Base-by-base conservation (phyloP, 352 stramenopile species). In the Blastocystis sp. region DNA sequence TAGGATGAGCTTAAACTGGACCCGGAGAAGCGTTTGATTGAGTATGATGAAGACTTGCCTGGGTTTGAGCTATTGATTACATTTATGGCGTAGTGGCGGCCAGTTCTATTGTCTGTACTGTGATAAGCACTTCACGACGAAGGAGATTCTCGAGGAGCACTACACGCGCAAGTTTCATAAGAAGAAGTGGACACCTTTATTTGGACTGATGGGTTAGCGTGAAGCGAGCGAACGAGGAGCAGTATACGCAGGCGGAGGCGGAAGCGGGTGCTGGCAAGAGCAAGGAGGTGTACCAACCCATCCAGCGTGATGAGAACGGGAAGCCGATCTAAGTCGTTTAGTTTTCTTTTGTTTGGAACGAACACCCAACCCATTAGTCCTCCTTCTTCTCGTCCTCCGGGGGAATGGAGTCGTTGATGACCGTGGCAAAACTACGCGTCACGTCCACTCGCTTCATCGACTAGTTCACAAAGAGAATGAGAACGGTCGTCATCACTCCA, bases 91-190 rank as follows among this genome's bases (percentile, higher is more conserved):
- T 70, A 84, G 74, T 60, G 78, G 78, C 0, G 78, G 78, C 21
- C 67, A 79, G 60, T 88, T 88, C 56, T 88, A 88, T 78, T 88
- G 78, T 41, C 78, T 88, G 14, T 88, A 88, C 38, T 88, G 78
- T 48, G 78, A 88, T 48, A 88, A 79, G 28, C 65, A 88, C 67
- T 79, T 88, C 64, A 76, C 70, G 38, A 52, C 41, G 1, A 76
- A 88, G 67, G 67, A 88, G n/a, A 88, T 79, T 62, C 62, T 88
- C 2, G 78, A 88, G 14, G 43, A 88, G 34, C 78, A 88, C 48
- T 53, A 61, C 19, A 74, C 40, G 17, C 38, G 28, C 19, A 88
- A 88, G 60, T 45, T 88, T 4, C 78, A 88, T 61, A 56, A 71
- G 38, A 88, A 88, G 45, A 88, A 88, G 78, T 88, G 38, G 19